phyloP scores from a whole-genome alignment of 306 rosid species.

The Cotoneaster glaucophyllus region DNA sequence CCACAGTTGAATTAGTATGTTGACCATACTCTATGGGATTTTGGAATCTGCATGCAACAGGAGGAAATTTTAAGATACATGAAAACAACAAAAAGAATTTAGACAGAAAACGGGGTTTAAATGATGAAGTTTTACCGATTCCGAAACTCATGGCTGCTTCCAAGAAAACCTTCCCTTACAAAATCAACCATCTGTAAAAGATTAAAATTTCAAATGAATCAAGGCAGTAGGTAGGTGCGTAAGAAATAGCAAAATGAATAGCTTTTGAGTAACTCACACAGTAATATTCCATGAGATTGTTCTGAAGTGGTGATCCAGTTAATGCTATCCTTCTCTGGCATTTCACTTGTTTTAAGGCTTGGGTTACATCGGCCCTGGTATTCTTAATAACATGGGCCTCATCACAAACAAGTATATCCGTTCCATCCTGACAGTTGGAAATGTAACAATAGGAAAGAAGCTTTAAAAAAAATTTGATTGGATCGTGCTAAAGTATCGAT shows the following conservation, averaged over 20 bases:
- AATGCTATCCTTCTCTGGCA: constrained; percentile 95
- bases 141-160: constrained; percentile 98
- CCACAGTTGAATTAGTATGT: constrained; percentile 86
- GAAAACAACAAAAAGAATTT: background rate
- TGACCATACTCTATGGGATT: constrained; percentile 98
- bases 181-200: constrained; percentile 94
- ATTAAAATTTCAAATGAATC: constrained; percentile 12
- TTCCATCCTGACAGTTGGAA: constrained; percentile 65
- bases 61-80: constrained; percentile 14
- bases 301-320: constrained; percentile 98
- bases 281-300: constrained; percentile 98
- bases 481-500: background rate
- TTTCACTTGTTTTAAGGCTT: constrained; percentile 92
- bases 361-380: constrained; percentile 83
- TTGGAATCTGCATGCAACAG: constrained; percentile 65
- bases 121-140: constrained; percentile 66
- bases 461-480: background rate
- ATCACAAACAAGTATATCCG: constrained; percentile 96
- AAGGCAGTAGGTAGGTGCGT: background rate
- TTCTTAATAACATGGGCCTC: constrained; percentile 97
- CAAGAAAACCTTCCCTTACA: constrained; percentile 98
- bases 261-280: constrained; percentile 60
- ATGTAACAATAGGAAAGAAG: background rate
- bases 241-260: background rate
- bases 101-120: constrained; percentile 13